Evolutionary conservation across 2,329 filamentous ascomycete genomes (phyloP), one percentile per base, ranked within the genome.

Genomic region (Beauveria brongniartii): DNA sequence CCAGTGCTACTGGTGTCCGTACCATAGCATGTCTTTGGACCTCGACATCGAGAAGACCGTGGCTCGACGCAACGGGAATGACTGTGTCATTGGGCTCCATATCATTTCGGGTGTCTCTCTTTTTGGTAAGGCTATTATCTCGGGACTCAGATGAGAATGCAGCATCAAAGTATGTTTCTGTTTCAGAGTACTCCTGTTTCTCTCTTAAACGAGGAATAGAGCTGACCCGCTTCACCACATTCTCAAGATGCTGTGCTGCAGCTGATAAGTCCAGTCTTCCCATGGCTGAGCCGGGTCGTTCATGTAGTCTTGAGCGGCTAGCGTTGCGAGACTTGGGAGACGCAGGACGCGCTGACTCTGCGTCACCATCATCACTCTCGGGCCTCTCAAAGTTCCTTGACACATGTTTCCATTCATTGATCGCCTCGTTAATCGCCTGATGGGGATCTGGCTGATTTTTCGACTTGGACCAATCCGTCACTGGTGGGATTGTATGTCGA

Each of bases 241-340:
- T 28, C 46, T 50, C 46, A 12, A 50, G 20, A 20, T 50, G 46
- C 18, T 26, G 20, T 18, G 46, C 20, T 22, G 24, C 46, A 12
- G 24, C 46, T 10, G 46, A 16, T 2, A 6, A 50, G 20, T 50
- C 46, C 16, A 8, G 30, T 30, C 4, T 12, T 8, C 24, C 26
- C 9, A 28, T 20, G 0, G 64, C 26, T 0, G 71, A 72, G 14
- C 66, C 62, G 1, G 67, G 30, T 30, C 30, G 30, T 30, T 30
- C 30, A 30, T 30, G 9, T 30, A 30, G 14, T n/a, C 40, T 16
- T 12, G 65, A 65, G 3, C 69, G 67, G 26, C 74, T 77, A 3
- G 71, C 68, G 41, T 75, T 73, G 5, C 73, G 71, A 2, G 74
- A 73, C 48, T 74, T 75, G 0, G 74, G 48, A n/a, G 40, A 41